Percentiles rank a stretch among this genome's conserved stretches.
These are phyloP conservation scores for Lyophyllum shimeji DNA, from an alignment of 768 basidiomycete species.

Conservation along the genomic window DNA sequence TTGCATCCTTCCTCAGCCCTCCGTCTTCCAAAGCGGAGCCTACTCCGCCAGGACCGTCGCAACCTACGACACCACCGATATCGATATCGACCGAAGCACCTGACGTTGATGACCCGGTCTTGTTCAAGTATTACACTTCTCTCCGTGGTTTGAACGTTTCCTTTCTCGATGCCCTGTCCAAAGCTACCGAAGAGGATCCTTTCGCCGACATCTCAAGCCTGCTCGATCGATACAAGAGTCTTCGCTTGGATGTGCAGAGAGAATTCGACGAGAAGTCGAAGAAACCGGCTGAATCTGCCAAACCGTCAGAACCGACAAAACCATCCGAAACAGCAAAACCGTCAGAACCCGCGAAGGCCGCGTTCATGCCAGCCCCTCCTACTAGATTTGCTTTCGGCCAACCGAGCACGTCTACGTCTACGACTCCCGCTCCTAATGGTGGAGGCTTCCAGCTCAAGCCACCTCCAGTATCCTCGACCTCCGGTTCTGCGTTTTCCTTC, in stretches of 20 bases:
- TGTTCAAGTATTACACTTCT: conserved; percentile 60
- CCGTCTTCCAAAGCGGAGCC: conserved; percentile 6
- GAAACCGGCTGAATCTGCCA: conserved; percentile 4
- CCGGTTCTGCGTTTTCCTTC: conserved; percentile 11
- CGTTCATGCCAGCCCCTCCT: conserved; percentile 28
- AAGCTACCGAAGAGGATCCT: conserved; percentile 64
- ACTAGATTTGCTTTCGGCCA: conserved; percentile 30
- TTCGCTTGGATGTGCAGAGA: conserved; percentile 54
- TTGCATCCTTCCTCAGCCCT: conserved; percentile 42
- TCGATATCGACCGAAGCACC: conserved; percentile 10
- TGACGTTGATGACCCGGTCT: conserved; percentile 29
- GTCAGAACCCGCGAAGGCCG: conserved; percentile 12
- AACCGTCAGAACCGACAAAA: conserved; percentile 2
- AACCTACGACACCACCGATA: conserved; percentile 8
- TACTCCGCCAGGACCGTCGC: conserved; percentile 1
- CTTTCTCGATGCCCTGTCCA: conserved; percentile 55
- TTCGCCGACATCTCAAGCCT: conserved; percentile 62
- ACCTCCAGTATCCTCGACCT: conserved; percentile 3
- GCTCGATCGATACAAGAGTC: conserved; percentile 56
- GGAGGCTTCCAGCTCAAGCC: neutral
- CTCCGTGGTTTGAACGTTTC: conserved; percentile 77
- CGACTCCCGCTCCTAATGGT: neutral
- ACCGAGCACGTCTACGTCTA: neutral
- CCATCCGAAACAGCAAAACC: conserved; percentile 7
- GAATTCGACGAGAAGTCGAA: conserved; percentile 44